Conservation (phyloP, 805 yeast genomes). For the Yarrowia sp. region DNA sequence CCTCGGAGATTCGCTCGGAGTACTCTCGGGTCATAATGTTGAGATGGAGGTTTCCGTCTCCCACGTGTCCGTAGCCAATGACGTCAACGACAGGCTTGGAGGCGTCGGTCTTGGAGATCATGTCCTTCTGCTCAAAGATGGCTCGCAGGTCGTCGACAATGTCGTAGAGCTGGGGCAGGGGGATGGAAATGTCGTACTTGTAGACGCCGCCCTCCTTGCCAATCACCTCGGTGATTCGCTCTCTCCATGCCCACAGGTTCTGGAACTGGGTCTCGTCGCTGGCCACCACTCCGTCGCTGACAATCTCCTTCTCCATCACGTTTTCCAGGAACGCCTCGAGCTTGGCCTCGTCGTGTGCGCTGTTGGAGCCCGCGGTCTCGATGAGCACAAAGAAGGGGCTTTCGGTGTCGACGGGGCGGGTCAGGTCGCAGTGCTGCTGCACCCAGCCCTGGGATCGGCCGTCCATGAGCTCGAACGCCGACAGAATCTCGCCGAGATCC, state of each 20-base stretch:
- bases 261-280: slow-evolving; percentile 89
- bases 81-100: slow-evolving; percentile 81
- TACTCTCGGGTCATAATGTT: slow-evolving; percentile 91
- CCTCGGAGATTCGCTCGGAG: slow-evolving; percentile 75
- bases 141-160: slow-evolving; percentile 80
- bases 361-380: slow-evolving; percentile 95
- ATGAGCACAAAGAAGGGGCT: slow-evolving; percentile 90
- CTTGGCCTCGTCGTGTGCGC: slow-evolving; percentile 91
- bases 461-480: slow-evolving; percentile 97
- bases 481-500: slow-evolving; percentile 82
- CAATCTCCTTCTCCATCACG: slow-evolving; percentile 82
- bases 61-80: slow-evolving; percentile 97
- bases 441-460: slow-evolving; percentile 59
- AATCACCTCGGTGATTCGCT: slow-evolving; percentile 87
- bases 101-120: slow-evolving; percentile 66
- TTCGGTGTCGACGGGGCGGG: slow-evolving; percentile 81
- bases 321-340: slow-evolving; percentile 82
- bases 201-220: slow-evolving; percentile 91
- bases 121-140: slow-evolving; percentile 61
- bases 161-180: slow-evolving; percentile 79
- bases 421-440: slow-evolving; percentile 58
- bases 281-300: slow-evolving; percentile 94
- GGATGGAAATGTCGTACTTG: slow-evolving; percentile 95
- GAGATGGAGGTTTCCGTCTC: slow-evolving; percentile 95
- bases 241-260: slow-evolving; percentile 95